These are phyloP conservation scores for Rachicladosporium sp. DNA, from an alignment of 2,329 filamentous ascomycete species.

Conservation along the genomic window DNA sequence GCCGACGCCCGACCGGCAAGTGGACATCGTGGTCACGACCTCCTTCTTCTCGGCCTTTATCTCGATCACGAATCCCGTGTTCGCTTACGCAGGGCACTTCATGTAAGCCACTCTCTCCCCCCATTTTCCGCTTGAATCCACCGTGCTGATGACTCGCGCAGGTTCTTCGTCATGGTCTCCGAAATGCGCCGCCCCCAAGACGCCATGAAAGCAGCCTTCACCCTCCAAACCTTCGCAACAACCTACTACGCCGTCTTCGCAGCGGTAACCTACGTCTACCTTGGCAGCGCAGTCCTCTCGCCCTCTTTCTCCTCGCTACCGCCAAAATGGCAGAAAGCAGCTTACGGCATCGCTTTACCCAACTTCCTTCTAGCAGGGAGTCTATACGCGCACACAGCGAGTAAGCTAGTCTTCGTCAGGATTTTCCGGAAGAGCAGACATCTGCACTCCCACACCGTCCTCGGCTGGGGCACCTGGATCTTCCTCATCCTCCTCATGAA, in stretches of 20 bases:
- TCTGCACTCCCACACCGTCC: constrained; percentile 35
- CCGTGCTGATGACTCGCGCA: constrained; percentile 1
- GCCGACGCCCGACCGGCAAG: constrained; percentile 26
- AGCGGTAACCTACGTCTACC: constrained; percentile 38
- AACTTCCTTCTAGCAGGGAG: constrained; percentile 40
- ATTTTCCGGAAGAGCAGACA: constrained; percentile 36
- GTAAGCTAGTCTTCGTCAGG: constrained; percentile 40
- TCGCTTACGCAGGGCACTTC: constrained; percentile 41
- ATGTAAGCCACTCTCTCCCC: constrained; percentile 20
- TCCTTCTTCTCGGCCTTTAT: constrained; percentile 35
- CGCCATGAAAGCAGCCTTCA: constrained; percentile 40
- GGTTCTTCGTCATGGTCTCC: constrained; percentile 41
- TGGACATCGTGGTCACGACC: constrained; percentile 28
- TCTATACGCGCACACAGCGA: constrained; percentile 40
- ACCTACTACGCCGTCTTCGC: constrained; percentile 41
- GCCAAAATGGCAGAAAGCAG: constrained; percentile 36
- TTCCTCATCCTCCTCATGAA: constrained; percentile 36
- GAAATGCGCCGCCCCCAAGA: constrained; percentile 41
- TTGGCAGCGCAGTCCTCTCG: constrained; percentile 34
- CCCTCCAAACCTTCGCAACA: constrained; percentile 39
- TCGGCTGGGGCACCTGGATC: constrained; percentile 38
- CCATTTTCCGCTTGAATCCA: constrained; percentile 24
- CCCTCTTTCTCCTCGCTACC: constrained; percentile 38
- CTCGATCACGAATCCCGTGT: constrained; percentile 40
- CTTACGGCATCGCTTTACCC: constrained; percentile 39